A percentile compares a stretch with the other conserved stretches of the same genome.
Evolutionary conservation across 2,329 filamentous ascomycete species (phyloP).

Genomic region (Diaporthe sp.): DNA sequence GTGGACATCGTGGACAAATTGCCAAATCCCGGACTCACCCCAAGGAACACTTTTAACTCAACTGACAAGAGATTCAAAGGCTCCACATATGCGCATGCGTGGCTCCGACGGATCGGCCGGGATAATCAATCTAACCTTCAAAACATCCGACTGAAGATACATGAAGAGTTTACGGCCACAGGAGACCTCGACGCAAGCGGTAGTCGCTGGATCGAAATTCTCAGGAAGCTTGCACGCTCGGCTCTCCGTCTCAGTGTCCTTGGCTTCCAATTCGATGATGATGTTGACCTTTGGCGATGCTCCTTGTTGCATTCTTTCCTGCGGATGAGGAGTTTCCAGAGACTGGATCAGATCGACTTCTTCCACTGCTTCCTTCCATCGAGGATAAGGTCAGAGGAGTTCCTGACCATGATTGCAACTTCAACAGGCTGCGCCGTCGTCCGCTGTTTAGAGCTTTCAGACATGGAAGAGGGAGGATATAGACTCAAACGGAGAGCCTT

Average conservation of each 20-base stretch:
- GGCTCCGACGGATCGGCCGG: constrained; percentile 18
- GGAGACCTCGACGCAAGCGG: not conserved
- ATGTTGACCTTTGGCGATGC: not conserved
- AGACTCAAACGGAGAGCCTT: not conserved
- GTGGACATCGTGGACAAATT: not conserved
- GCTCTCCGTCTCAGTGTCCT: not conserved
- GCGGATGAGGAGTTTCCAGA: not conserved
- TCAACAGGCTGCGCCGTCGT: not conserved
- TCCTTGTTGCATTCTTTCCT: not conserved
- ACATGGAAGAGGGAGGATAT: accelerated
- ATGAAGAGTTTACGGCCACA: not conserved
- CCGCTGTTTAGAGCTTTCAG: not conserved
- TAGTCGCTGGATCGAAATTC: constrained; percentile 7
- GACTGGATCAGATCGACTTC: not conserved
- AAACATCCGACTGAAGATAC: constrained; percentile 4
- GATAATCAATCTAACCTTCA: not conserved
- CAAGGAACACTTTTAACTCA: not conserved
- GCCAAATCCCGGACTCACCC: not conserved
- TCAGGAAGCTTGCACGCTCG: not conserved
- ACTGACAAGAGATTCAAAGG: not conserved
- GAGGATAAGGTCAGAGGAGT: not conserved
- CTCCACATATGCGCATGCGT: constrained; percentile 16
- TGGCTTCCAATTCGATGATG: not conserved
- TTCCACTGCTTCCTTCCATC: not conserved
- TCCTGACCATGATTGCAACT: not conserved